Conservation (phyloP, 2,329 filamentous ascomycete species). For the Exophiala calicioides region DNA sequence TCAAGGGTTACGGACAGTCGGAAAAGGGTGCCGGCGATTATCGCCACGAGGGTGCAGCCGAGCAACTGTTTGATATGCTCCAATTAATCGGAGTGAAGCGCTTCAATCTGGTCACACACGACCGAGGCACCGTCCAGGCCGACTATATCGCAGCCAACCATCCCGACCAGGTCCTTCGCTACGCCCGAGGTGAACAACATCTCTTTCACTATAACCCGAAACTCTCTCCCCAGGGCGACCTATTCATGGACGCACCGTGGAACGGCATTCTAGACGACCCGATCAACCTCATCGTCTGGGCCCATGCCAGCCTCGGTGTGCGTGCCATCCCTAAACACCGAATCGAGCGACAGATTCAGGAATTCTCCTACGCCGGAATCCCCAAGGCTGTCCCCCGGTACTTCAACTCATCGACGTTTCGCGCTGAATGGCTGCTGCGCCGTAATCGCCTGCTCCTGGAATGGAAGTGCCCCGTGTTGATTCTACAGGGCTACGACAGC, state of each 20-base stretch:
- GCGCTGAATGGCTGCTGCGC: constrained; percentile 15
- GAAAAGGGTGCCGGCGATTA: constrained; percentile 15
- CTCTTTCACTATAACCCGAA: constrained; percentile 16
- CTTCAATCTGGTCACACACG: constrained; percentile 18
- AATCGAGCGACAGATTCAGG: constrained; percentile 10
- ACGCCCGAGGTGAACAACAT: constrained; percentile 18
- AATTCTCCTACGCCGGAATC: constrained; percentile 10
- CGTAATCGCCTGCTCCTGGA: constrained; percentile 2
- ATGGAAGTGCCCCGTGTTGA: constrained; percentile 17
- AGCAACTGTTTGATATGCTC: constrained; percentile 14
- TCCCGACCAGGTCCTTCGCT: constrained; percentile 9
- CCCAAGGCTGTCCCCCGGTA: constrained; percentile 11
- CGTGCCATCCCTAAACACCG: constrained; percentile 1
- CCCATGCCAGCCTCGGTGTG: constrained; percentile 2
- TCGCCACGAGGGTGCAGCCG: constrained; percentile 14
- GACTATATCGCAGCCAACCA: constrained; percentile 20
- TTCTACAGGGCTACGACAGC: constrained; percentile 14
- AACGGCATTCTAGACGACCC: constrained; percentile 14
- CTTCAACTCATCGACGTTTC: constrained; percentile 19
- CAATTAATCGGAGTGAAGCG: constrained; percentile 5
- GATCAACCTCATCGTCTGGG: neutral
- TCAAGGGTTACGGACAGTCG: constrained; percentile 20
- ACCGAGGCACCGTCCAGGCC: constrained; percentile 16
- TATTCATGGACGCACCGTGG: constrained; percentile 14
- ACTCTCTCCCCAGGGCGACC: constrained; percentile 14